A percentile compares a stretch with the other conserved stretches of the same genome.
phyloP scores from a whole-genome alignment of 148 eudicot genomes.

The Agrostemma githago region DNA sequence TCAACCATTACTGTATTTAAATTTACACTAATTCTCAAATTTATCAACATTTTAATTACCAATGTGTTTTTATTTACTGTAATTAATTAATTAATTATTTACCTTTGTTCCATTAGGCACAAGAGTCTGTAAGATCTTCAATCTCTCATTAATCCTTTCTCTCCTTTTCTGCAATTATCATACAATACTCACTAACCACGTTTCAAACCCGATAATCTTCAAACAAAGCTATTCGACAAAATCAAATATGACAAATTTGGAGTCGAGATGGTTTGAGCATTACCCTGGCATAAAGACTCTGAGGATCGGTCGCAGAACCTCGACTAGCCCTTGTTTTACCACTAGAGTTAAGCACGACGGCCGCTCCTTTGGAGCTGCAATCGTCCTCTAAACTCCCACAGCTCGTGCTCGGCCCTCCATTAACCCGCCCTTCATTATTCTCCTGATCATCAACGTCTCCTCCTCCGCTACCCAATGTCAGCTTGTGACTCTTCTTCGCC shows the following conservation, averaged over 20 bases:
- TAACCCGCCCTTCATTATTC: constrained; percentile 20
- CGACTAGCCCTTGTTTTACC: constrained; percentile 58
- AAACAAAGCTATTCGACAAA: too few relatives aligned
- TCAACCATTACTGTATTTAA: too few relatives aligned
- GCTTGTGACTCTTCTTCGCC: constrained; percentile 39
- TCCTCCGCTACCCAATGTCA: constrained; percentile 23
- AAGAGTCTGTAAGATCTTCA: constrained; percentile 64
- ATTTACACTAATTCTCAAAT: too few relatives aligned
- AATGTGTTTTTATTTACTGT: too few relatives aligned
- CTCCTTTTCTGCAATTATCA: constrained; percentile 62
- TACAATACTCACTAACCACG: not conserved
- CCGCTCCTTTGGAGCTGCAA: constrained; percentile 37
- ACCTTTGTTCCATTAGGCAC: constrained; percentile 93
- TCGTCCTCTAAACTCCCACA: constrained; percentile 45
- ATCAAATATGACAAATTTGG: too few relatives aligned
- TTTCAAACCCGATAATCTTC: not conserved
- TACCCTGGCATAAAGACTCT: constrained; percentile 94
- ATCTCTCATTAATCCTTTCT: constrained; percentile 72
- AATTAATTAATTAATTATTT: not conserved
- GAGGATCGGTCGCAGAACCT: constrained; percentile 90
- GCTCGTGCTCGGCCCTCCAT: constrained; percentile 29
- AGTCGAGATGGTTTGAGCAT: too few relatives aligned
- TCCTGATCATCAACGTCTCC: constrained; percentile 26
- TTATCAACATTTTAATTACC: too few relatives aligned
- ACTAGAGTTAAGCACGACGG: constrained; percentile 21